Conservation (phyloP, 164 flowering plant genomes). For the Umbilicus rupestris region DNA sequence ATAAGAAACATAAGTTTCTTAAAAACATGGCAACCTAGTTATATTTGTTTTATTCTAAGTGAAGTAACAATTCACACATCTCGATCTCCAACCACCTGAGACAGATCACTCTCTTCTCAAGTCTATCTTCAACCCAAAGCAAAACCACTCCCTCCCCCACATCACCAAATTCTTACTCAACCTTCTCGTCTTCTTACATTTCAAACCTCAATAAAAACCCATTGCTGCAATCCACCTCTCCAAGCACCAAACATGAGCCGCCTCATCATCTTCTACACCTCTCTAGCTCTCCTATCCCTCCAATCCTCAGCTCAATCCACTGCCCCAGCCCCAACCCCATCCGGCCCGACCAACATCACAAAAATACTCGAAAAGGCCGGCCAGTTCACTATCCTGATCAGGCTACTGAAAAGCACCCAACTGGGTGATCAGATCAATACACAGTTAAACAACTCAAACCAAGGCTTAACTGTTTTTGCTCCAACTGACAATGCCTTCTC, state of each 20-base stretch:
- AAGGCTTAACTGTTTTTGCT: conserved; percentile 64
- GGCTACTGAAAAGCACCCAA: conserved; percentile 31
- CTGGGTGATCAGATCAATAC: conserved; percentile 40
- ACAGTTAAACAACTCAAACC: conserved; percentile 64
- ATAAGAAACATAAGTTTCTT: not conserved
- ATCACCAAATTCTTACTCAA: not conserved
- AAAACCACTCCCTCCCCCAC: not conserved
- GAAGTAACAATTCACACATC: not conserved
- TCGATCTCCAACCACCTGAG: not conserved
- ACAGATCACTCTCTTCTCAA: not conserved
- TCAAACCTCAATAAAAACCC: not conserved
- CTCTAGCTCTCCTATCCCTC: conserved; percentile 13
- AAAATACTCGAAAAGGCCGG: conserved; percentile 39
- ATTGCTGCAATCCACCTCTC: not conserved
- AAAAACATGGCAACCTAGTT: conserved; percentile 2
- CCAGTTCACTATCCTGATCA: conserved; percentile 30
- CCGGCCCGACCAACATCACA: conserved; percentile 16
- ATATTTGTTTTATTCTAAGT: not conserved
- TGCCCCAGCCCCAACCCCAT: conserved; percentile 25
- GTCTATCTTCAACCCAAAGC: conserved; percentile 5
- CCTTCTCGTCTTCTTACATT: not conserved
- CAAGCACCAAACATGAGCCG: conserved; percentile 6
- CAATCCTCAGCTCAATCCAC: conserved; percentile 24
- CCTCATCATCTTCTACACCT: conserved; percentile 2
- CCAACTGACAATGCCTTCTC: conserved; percentile 72